Percentiles rank a stretch among this genome's conserved stretches.
These are phyloP conservation scores for Fragilaria crotonensis DNA, from an alignment of 108 stramenopile genomes.

Conservation along the genomic window DNA sequence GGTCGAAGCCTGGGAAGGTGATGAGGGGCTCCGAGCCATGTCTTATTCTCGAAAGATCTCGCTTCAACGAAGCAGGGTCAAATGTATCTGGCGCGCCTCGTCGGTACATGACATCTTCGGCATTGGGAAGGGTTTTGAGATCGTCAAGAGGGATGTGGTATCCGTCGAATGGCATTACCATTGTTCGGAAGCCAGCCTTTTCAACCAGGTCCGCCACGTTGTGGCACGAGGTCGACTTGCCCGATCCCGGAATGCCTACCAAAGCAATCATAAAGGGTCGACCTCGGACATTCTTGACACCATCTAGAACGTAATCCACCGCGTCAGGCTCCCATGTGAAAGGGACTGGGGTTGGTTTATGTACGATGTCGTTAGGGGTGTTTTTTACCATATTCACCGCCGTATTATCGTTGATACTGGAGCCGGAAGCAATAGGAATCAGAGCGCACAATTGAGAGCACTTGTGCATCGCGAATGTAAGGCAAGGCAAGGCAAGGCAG, in stretches of 20 bases:
- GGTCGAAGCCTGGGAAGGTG: slow-evolving; percentile 40
- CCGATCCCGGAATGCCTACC: slow-evolving; percentile 32
- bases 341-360: too few relatives aligned
- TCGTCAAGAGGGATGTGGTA: slow-evolving; percentile 31
- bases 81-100: slow-evolving; percentile 40
- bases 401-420: too few relatives aligned
- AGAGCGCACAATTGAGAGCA: too few relatives aligned
- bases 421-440: too few relatives aligned
- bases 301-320: neutral
- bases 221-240: slow-evolving; percentile 11
- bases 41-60: slow-evolving; percentile 22
- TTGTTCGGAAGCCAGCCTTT: slow-evolving; percentile 2
- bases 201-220: slow-evolving; percentile 10
- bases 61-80: neutral
- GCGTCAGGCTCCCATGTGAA: slow-evolving; percentile 6
- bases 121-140: slow-evolving; percentile 19
- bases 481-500: too few relatives aligned
- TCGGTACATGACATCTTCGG: slow-evolving; percentile 40
- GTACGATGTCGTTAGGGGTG: too few relatives aligned
- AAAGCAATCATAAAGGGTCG: slow-evolving; percentile 23
- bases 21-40: slow-evolving; percentile 13
- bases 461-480: too few relatives aligned
- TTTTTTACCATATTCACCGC: too few relatives aligned
- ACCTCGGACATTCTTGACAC: neutral
- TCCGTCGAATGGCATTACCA: slow-evolving; percentile 32